Evolutionary conservation across 208 protist genomes (phyloP), one percentile per base, ranked within the genome.

Genomic region (Angomonas ambiguus): DNA sequence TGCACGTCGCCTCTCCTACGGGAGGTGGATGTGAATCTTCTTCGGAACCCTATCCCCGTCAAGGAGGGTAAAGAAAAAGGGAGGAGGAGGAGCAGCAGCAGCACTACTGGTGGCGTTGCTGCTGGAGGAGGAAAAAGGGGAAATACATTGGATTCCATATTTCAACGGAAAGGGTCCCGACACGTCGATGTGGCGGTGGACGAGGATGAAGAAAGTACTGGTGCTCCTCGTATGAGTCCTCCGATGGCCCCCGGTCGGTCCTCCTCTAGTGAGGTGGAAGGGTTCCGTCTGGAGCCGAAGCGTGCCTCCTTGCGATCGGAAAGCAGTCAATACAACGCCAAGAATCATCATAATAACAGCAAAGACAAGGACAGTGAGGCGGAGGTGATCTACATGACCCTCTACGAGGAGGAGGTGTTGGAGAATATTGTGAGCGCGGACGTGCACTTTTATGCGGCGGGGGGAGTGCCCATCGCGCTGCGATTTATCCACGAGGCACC

Each of bases 381-480:
- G 11, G 38, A 18, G n/a, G 33, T 10, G n/a, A n/a, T n/a, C n/a
- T n/a, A n/a, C n/a, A 51, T 24, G 11, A 28, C 33, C 30, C 51
- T 28, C 42, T 45, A 62, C 33, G 62, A 68, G 27, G 68, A 62
- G 51, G 51, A 49, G 18, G 24, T 5, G n/a, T 24, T n/a, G 8
- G 60, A 64, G 0, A 51, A 74, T 24, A 62, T 76, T 25, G 69
- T 66, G 33, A 68, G 70, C 1, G 83, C 81, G 1, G 87, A 88
- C 60, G 65, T 70, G 24, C 62, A 84, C 45, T 87, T 93, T 61
- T 70, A 90, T 41, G 74, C 67, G 13, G 72, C 75, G 2, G 76
- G 72, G 42, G 87, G 79, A 24, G 78, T 93, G 11, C 45, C 63
- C 24, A 72, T 80, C 32, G 74, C 79, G 18, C 67, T 90, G 34